Evolutionary conservation across 345 rosid species (phyloP), one percentile per base, ranked within the genome.

Genomic region (Salix dunnii): DNA sequence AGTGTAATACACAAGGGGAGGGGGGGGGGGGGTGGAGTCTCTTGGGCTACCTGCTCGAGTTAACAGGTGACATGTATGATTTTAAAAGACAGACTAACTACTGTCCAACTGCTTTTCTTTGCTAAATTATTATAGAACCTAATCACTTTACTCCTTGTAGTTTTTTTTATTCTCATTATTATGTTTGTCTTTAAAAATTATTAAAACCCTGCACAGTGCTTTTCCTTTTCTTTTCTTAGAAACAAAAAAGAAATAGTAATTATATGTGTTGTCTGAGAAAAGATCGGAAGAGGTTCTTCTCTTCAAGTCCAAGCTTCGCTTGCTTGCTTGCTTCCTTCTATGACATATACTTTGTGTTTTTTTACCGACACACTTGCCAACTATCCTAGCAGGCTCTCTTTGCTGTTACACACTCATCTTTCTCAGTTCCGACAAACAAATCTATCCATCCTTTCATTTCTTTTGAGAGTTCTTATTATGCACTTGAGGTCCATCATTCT

Each of bases 341-440:
- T 77, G 68, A 88, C 89, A 84, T 81, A 72, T 76, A 84, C 88
- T 82, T 81, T 62, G 13, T 20, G 14, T 9, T 18, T 79, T 81
- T 78, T 85, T 72, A 86, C 97, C 86, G 91, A 90, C 98, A 90
- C 80, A 84, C 67, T 85, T 86, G 91, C 94, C 96, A 89, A 89
- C 95, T 87, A 85, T 87, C 84, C 82, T 85, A 82, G 77, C 85
- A 84, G 88, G 78, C 84, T 76, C 84, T 87, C 86, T 86, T 87
- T 84, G 91, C 91, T 92, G 96, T 91, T 88, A 84, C 90, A 84
- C 92, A 91, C 91, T 84, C 87, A 77, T 82, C 77, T 86, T 82
- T 87, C 81, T 72, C 83, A 75, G 85, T 85, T 87, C 86, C 93
- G 88, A 88, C 91, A 74, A 87, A 82, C 84, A 72, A 43, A 38